Evolutionary conservation across 1,284 basidiomycete genomes (phyloP).

Genomic region (Inonotus obliquus): DNA sequence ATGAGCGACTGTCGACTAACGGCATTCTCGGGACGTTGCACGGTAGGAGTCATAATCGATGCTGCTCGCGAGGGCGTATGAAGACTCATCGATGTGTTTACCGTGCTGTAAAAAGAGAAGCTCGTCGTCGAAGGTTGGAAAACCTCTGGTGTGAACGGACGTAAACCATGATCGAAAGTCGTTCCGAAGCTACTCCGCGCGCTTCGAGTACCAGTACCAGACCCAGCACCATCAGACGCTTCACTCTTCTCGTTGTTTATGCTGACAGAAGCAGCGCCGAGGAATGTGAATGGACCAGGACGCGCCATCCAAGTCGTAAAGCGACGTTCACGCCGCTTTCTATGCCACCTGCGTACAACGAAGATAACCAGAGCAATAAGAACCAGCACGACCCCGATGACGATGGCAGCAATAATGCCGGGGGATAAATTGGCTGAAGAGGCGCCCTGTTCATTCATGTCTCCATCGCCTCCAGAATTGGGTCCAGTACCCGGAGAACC

Average conservation of each 20-base stretch:
- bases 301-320: constrained; percentile 6
- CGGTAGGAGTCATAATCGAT: too few species aligned
- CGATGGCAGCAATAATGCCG: constrained; percentile 13
- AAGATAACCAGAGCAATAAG: constrained; percentile 3
- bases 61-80: background rate
- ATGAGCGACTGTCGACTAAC: constrained; percentile 3
- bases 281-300: background rate
- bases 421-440: background rate
- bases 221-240: background rate
- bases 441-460: background rate
- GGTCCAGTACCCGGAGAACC: background rate
- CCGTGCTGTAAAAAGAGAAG: constrained; percentile 1
- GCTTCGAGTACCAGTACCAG: constrained; percentile 1
- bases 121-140: background rate
- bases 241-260: background rate
- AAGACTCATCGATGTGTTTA: background rate
- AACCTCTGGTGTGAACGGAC: constrained; percentile 6
- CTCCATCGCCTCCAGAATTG: background rate
- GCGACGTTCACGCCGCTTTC: constrained; percentile 4
- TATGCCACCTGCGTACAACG: constrained; percentile 8
- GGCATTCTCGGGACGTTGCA: background rate
- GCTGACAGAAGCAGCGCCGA: background rate
- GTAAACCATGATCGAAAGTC: constrained; percentile 10
- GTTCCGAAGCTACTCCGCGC: constrained; percentile 17
- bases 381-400: background rate